Base-by-base conservation (phyloP, 139 green algal genomes). In the Edaphochlamys debaryana region DNA sequence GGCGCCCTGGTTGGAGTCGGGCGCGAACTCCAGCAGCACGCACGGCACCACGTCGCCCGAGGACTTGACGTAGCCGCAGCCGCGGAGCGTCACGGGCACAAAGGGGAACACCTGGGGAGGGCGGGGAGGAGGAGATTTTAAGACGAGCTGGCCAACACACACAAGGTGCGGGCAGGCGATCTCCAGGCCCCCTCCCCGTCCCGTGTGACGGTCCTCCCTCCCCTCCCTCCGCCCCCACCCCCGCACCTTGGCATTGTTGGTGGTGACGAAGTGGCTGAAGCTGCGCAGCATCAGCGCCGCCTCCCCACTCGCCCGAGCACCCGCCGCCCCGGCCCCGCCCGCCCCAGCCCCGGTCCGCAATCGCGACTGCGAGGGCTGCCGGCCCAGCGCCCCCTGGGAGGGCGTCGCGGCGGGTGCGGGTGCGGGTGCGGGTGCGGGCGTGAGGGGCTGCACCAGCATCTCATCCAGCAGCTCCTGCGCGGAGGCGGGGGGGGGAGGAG, bases 101-200 rank as follows among this genome's bases (percentile, higher is more conserved):
- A 82, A 82, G 2, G 76, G 76, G 34, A 82, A 82, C 9, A 82
- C 76, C n/a, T n/a, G n/a, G n/a, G n/a, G n/a, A n/a, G n/a, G n/a
- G n/a, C n/a, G n/a, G n/a, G n/a, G n/a, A n/a, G n/a, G n/a, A n/a
- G n/a, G n/a, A n/a, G n/a, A n/a, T n/a, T n/a, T n/a, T n/a, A n/a
- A n/a, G n/a, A n/a, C n/a, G n/a, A n/a, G n/a, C n/a, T n/a, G n/a
- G n/a, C n/a, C n/a, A n/a, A n/a, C n/a, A n/a, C n/a, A n/a, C n/a
- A n/a, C n/a, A n/a, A n/a, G n/a, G n/a, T n/a, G n/a, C n/a, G n/a
- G n/a, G n/a, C n/a, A n/a, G n/a, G n/a, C n/a, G n/a, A n/a, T n/a
- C n/a, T n/a, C n/a, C n/a, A n/a, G n/a, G n/a, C n/a, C n/a, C n/a
- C n/a, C n/a, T n/a, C n/a, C n/a, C n/a, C n/a, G n/a, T n/a, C n/a